These are phyloP conservation scores for Candida awuae DNA, from an alignment of 805 yeast species.

Conservation along the genomic window DNA sequence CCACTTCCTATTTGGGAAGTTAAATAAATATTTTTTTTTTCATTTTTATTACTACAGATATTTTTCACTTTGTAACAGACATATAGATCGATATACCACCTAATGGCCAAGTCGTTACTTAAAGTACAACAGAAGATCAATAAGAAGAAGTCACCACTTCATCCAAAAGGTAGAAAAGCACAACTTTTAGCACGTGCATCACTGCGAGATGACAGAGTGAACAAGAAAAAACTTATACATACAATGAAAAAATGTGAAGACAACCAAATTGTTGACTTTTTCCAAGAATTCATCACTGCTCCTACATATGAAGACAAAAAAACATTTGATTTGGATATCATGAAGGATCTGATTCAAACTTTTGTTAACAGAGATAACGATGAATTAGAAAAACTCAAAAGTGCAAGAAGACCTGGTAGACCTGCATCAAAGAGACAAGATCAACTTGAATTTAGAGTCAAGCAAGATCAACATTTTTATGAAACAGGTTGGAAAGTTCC, in stretches of 20 bases:
- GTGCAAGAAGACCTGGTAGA: constrained; percentile 76
- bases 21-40: background rate
- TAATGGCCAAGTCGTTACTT: constrained; percentile 55
- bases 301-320: constrained; percentile 30
- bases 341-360: constrained; percentile 51
- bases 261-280: constrained; percentile 46
- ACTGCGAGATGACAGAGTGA: constrained; percentile 67
- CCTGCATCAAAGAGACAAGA: constrained; percentile 71
- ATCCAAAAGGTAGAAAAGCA: constrained; percentile 85
- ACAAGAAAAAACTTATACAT: constrained; percentile 47
- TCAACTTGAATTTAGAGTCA: constrained; percentile 50
- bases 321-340: constrained; percentile 48
- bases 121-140: constrained; percentile 57
- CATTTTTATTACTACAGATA: background rate
- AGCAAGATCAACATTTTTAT: constrained; percentile 55
- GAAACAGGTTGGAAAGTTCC: constrained; percentile 66
- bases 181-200: constrained; percentile 82
- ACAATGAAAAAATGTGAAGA: constrained; percentile 54
- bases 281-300: constrained; percentile 48
- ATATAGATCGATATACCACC: constrained; percentile 37
- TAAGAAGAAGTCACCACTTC: constrained; percentile 51
- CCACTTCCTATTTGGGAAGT: no score
- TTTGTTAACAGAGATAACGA: constrained; percentile 65
- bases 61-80: background rate
- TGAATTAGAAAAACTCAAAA: constrained; percentile 56